phyloP scores from a whole-genome alignment of 257 asterid genomes.

The Nicotiana tomentosiformis region DNA sequence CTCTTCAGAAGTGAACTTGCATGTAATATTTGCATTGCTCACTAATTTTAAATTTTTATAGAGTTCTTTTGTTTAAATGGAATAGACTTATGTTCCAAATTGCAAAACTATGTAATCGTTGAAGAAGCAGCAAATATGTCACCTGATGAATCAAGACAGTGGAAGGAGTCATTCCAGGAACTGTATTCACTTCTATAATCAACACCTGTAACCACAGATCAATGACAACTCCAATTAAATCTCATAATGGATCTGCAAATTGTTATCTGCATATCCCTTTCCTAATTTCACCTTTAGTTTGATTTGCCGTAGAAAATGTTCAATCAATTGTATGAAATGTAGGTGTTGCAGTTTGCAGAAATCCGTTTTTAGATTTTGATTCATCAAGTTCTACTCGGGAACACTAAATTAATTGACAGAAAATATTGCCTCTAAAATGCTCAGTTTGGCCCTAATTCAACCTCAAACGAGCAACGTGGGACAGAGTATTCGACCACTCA shows the following conservation, averaged over 20 bases:
- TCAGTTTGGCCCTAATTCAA: neutral
- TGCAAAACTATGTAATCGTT: neutral
- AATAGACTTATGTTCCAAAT: neutral
- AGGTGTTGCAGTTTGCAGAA: neutral
- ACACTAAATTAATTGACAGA: neutral
- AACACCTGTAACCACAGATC: slow-evolving; percentile 44
- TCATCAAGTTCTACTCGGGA: neutral
- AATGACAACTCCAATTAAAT: neutral
- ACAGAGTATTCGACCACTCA: neutral
- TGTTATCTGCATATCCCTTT: neutral
- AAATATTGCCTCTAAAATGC: slow-evolving; percentile 3
- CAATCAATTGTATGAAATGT: neutral
- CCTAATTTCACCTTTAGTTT: neutral
- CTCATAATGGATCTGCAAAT: neutral
- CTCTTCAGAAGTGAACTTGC: neutral
- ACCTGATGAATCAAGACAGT: slow-evolving; percentile 93
- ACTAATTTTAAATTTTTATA: neutral
- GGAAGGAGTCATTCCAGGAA: slow-evolving; percentile 96
- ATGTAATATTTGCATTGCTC: neutral
- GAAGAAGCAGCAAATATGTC: neutral
- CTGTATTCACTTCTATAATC: slow-evolving; percentile 79
- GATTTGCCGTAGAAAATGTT: neutral
- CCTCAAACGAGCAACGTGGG: neutral
- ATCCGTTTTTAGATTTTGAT: neutral
- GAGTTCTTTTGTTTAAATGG: neutral